phyloP scores from a whole-genome alignment of 2,329 filamentous ascomycete genomes.

The Alternaria dauci region DNA sequence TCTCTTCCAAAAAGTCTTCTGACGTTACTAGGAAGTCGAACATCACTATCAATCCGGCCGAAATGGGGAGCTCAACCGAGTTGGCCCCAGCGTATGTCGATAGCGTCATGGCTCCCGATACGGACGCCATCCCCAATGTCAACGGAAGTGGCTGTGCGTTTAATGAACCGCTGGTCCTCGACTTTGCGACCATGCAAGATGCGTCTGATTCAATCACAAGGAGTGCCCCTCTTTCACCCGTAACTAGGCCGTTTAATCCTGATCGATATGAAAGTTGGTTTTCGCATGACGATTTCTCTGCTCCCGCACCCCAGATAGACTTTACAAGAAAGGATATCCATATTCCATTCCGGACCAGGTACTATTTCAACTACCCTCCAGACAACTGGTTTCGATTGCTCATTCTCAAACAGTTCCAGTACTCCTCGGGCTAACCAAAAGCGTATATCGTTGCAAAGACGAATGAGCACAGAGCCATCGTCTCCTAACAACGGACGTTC shows the following conservation, averaged over 20 bases:
- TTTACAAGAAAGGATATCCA: slow-evolving; percentile 49
- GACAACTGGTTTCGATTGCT: slow-evolving; percentile 12
- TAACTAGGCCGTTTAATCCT: slow-evolving; percentile 17
- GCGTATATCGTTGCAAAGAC: slow-evolving; percentile 28
- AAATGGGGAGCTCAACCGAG: slow-evolving; percentile 37
- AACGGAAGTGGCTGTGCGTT: slow-evolving; percentile 28
- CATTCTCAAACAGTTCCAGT: slow-evolving; percentile 30
- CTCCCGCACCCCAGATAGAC: slow-evolving; percentile 43
- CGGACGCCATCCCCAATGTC: slow-evolving; percentile 21
- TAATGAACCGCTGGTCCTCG: slow-evolving; percentile 44
- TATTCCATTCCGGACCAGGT: slow-evolving; percentile 50
- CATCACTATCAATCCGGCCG: slow-evolving; percentile 32
- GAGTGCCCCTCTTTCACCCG: slow-evolving; percentile 29
- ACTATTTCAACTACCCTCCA: slow-evolving; percentile 3
- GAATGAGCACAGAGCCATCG: slow-evolving; percentile 26
- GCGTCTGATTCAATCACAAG: slow-evolving; percentile 29
- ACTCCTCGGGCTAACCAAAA: slow-evolving; percentile 31
- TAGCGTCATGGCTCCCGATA: slow-evolving; percentile 41
- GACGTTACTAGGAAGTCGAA: slow-evolving; percentile 31
- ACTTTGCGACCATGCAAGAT: slow-evolving; percentile 40
- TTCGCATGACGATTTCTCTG: slow-evolving; percentile 41
- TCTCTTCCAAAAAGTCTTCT: slow-evolving; percentile 35
- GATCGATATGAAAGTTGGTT: slow-evolving; percentile 29
- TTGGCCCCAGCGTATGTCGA: slow-evolving; percentile 32
- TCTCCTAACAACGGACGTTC: slow-evolving; percentile 21